Conservation (phyloP, 352 stramenopile species). For the Pythium oligandrum region DNA sequence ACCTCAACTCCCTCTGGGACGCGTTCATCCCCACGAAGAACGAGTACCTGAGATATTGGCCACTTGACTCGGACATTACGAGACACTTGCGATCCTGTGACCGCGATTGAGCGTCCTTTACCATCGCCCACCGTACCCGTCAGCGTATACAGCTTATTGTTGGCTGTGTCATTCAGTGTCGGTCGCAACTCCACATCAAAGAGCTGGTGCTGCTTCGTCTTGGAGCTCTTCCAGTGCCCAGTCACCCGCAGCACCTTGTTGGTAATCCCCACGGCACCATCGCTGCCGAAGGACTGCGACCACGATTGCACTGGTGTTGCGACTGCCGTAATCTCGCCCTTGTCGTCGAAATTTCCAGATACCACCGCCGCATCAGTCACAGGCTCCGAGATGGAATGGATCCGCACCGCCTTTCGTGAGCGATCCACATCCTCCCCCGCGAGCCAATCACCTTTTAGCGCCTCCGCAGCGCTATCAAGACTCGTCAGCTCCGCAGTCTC, state of each 20-base stretch:
- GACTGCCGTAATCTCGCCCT: conserved; percentile 60
- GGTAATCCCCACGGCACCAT: conserved; percentile 1
- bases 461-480: conserved; percentile 11
- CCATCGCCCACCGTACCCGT: conserved; percentile 72
- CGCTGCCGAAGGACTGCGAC: conserved; percentile 35
- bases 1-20: conserved; percentile 69
- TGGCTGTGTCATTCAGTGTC: conserved; percentile 1
- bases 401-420: conserved; percentile 49
- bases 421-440: conserved; percentile 69
- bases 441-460: conserved; percentile 71
- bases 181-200: conserved; percentile 71
- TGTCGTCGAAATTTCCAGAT: conserved; percentile 64
- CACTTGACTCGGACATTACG: conserved; percentile 60
- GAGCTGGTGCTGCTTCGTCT: conserved; percentile 65
- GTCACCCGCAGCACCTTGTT: conserved; percentile 44
- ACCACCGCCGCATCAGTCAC: conserved; percentile 49
- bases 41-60: conserved; percentile 67
- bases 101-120: conserved; percentile 38
- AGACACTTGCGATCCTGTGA: conserved; percentile 63
- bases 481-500: conserved; percentile 7
- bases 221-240: conserved; percentile 71
- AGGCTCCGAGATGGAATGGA: conserved; percentile 54
- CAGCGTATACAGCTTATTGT: conserved; percentile 32
- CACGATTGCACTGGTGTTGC: conserved; percentile 31
- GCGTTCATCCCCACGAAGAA: conserved; percentile 68